Conservation (phyloP, 2,329 filamentous ascomycete genomes). For the Penicillium sp. region DNA sequence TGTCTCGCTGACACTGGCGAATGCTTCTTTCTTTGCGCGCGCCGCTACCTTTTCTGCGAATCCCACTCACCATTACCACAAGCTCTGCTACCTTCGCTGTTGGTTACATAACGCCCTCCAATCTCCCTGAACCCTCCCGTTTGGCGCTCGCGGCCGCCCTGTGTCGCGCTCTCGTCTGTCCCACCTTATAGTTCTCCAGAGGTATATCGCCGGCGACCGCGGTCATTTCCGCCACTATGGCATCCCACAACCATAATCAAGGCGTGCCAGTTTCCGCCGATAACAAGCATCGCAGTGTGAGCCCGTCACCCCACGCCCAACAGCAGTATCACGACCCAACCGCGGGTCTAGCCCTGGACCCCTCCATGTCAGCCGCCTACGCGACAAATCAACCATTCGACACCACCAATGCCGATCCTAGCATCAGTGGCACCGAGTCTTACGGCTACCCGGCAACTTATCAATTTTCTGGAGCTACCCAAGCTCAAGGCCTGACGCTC, state of each 20-base stretch:
- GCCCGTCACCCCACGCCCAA: constrained; percentile 46
- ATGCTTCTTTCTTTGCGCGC: not conserved
- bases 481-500: constrained; percentile 32
- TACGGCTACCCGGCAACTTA: constrained; percentile 41
- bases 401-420: constrained; percentile 28
- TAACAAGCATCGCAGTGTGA: constrained; percentile 45
- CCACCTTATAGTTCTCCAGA: not conserved
- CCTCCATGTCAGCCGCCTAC: constrained; percentile 37
- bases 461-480: constrained; percentile 32
- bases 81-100: not conserved
- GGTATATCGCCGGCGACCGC: not conserved
- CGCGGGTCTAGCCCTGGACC: constrained; percentile 38
- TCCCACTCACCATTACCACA: constrained; percentile 5
- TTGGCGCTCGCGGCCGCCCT: constrained; percentile 7
- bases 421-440: constrained; percentile 35
- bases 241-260: constrained; percentile 36
- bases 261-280: constrained; percentile 39
- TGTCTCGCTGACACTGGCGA: constrained; percentile 8
- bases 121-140: constrained; percentile 6
- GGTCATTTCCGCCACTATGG: constrained; percentile 26
- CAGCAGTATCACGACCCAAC: constrained; percentile 41
- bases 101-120: not conserved
- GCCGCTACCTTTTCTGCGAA: not conserved
- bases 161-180: constrained; percentile 1
- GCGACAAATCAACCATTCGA: constrained; percentile 39